Percentiles rank a stretch among this genome's conserved stretches.
Evolutionary conservation across 1,139 yeast genomes (phyloP).

Genomic region (Diutina sp.): DNA sequence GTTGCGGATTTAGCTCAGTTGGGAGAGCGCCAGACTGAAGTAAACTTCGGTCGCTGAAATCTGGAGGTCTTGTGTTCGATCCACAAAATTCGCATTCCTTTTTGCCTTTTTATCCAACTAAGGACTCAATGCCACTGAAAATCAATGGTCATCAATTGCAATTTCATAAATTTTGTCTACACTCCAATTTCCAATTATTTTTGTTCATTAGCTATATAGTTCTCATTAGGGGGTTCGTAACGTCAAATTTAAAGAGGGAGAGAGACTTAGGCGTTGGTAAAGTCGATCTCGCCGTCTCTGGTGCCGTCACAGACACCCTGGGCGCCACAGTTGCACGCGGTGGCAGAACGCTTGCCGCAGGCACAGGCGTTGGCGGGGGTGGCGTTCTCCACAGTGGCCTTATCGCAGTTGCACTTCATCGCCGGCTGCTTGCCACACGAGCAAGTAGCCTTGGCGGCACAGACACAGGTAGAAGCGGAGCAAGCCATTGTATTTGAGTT

Average conservation of each 20-base stretch:
- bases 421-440: constrained; percentile 39
- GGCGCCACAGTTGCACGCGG: constrained; percentile 30
- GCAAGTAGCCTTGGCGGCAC: constrained; percentile 37
- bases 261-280: constrained; percentile 12
- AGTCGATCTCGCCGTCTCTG: constrained; percentile 36
- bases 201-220: not conserved
- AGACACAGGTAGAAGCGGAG: constrained; percentile 30
- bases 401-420: constrained; percentile 30
- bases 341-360: constrained; percentile 33
- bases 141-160: no score
- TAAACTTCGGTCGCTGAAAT: constrained; percentile 1
- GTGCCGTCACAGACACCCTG: constrained; percentile 24
- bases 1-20: constrained; percentile 1
- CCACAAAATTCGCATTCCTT: not conserved
- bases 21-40: constrained; percentile 2
- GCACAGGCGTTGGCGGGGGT: constrained; percentile 30
- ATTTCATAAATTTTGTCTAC: no score
- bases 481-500: constrained; percentile 19
- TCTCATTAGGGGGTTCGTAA: not conserved
- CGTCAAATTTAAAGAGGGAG: not conserved
- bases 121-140: not conserved
- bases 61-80: constrained; percentile 2
- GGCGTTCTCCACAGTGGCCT: constrained; percentile 28
- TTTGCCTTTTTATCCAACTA: not conserved
- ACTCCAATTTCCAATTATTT: not conserved